Evolutionary conservation across 164 flowering plant genomes (phyloP).

Genomic region (Dillenia suffruticosa): DNA sequence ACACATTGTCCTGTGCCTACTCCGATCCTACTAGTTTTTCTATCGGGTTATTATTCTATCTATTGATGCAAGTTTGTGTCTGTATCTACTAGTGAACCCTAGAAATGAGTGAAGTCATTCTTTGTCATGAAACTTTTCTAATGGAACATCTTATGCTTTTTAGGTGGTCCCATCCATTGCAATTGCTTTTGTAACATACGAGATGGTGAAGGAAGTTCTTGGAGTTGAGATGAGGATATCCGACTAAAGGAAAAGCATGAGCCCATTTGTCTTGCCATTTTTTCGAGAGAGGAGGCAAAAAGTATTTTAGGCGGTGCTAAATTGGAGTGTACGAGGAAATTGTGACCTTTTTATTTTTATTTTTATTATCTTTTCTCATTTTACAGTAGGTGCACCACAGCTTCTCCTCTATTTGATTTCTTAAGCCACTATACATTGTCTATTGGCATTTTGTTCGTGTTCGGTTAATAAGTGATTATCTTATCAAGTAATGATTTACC

Average conservation of each 20-base stretch:
- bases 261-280: constrained; percentile 9
- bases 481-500: neutral
- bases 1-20: too few species aligned
- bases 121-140: too few species aligned
- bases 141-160: neutral
- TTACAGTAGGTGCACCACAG: too few species aligned
- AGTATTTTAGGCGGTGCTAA: neutral
- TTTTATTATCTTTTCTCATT: neutral
- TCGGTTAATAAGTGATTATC: neutral
- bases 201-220: constrained; percentile 73
- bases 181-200: constrained; percentile 92
- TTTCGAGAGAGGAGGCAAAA: constrained; percentile 23
- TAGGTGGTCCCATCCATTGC: constrained; percentile 99
- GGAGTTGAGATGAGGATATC: constrained; percentile 93
- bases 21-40: too few species aligned
- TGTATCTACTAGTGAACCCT: too few species aligned
- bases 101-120: too few species aligned
- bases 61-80: too few species aligned
- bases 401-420: neutral
- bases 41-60: too few species aligned
- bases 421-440: neutral
- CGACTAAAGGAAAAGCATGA: constrained; percentile 39
- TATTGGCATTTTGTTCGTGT: constrained; percentile 1
- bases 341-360: neutral
- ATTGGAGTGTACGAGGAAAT: neutral